Evolutionary conservation across 1,284 basidiomycete genomes (phyloP), one percentile per base, ranked within the genome.

Genomic region (Trichosporon asahii): DNA sequence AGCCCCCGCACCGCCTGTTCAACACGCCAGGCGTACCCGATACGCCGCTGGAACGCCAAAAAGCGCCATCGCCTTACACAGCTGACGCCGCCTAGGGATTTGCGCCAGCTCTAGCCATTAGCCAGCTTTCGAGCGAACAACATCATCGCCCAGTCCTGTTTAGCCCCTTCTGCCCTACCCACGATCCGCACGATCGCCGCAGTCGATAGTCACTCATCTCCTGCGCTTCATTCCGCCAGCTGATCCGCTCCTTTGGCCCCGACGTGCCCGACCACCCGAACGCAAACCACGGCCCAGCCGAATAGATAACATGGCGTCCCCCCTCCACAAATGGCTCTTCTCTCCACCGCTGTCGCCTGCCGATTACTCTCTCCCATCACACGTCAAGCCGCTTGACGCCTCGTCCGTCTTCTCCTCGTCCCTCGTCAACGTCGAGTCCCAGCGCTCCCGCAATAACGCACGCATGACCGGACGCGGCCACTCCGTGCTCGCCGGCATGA

Each of bases 241-340:
- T 18, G 40, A 44, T 44, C 40, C 40, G 40, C 40, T n/a, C 40
- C 40, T 44, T n/a, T 44, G 40, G n/a, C 15, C 40, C 18, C 40
- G 18, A 44, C 40, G 40, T 40, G 37, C 40, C 15, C 37, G 37
- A 40, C 37, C 9, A 9, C 31, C 31, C 35, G 11, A 14, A 14
- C 35, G 3, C 35, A 4, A 44, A 44, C 18, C 40, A 44, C 40
- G 37, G 37, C 37, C 37, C 8, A 40, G 9, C 40, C 53, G 23
- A 27, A 57, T 25, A 57, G 23, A 55, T 70, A 75, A 61, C 11
- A 83, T 83, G 82, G 71, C 78, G 1, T 82, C 80, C 3, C 79
- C 80, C 8, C 76, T 84, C 64, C 80, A 82, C 76, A 74, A 73
- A 33, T 80, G 75, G 71, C 77, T 83, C 35, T 82, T 82, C 76